Evolutionary conservation across 345 rosid species (phyloP).

Genomic region (Citrus australasica): DNA sequence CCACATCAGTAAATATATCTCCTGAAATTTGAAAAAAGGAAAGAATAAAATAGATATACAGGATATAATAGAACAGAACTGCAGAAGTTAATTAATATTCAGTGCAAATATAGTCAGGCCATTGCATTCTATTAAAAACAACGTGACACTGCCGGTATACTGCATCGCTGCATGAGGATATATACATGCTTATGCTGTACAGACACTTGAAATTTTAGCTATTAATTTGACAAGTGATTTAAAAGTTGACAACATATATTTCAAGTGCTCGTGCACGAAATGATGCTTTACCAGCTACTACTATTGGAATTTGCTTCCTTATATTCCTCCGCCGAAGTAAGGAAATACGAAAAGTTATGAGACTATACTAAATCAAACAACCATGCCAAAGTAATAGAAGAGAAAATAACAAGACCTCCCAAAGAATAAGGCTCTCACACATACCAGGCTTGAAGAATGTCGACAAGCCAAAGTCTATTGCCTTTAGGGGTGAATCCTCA

Average conservation of each 20-base stretch:
- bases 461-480: conserved; percentile 86
- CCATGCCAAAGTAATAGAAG: not conserved
- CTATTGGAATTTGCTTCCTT: not conserved
- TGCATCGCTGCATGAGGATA: not conserved
- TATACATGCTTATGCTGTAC: not conserved
- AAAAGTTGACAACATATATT: not conserved
- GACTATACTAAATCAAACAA: not conserved
- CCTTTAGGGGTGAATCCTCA: conserved; percentile 77
- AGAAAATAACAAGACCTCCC: not conserved
- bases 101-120: not conserved
- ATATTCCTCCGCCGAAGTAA: too few relatives aligned
- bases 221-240: not conserved
- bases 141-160: not conserved
- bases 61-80: not conserved
- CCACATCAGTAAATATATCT: conserved; percentile 65
- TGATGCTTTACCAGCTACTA: not conserved
- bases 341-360: not conserved
- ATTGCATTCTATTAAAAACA: not conserved
- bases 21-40: conserved; percentile 38
- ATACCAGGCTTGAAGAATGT: conserved; percentile 76
- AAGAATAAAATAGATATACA: not conserved
- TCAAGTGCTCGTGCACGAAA: not conserved
- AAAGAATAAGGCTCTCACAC: conserved; percentile 1
- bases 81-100: not conserved
- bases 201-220: not conserved